Evolutionary conservation across 1,139 yeast genomes (phyloP).

Genomic region (Zygosaccharomyces pseudobailii): DNA sequence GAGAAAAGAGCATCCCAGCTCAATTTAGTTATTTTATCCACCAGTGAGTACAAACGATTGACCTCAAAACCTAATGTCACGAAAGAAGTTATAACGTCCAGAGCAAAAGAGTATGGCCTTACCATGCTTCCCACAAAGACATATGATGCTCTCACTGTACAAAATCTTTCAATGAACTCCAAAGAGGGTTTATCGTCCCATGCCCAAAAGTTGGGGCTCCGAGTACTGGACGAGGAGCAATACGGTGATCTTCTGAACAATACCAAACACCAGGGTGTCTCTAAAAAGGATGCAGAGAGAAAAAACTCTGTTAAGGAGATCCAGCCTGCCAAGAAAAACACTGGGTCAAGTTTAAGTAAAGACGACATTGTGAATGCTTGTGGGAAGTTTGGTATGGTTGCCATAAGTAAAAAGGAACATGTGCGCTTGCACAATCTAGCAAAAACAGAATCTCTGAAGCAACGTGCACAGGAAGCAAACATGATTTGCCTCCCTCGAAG

Average conservation of each 20-base stretch:
- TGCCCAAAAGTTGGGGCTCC: slow-evolving; percentile 1
- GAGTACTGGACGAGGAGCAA: slow-evolving; percentile 2
- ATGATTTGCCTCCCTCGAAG: slow-evolving; percentile 51
- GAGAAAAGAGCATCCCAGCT: slow-evolving; percentile 8
- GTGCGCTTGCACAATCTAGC: not conserved
- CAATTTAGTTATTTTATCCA: not conserved
- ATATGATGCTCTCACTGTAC: not conserved
- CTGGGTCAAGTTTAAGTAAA: not conserved
- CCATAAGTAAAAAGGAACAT: slow-evolving; percentile 15
- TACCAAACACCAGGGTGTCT: not conserved
- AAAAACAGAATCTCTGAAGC: slow-evolving; percentile 11
- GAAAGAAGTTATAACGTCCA: not conserved
- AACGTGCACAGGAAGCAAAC: slow-evolving; percentile 42
- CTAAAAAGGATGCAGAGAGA: not conserved
- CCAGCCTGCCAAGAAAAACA: not conserved
- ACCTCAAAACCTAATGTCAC: slow-evolving; percentile 2
- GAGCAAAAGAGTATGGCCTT: slow-evolving; percentile 12
- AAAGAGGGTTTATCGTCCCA: not conserved
- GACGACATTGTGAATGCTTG: slow-evolving; percentile 1
- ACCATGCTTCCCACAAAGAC: not conserved
- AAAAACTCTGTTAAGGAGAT: not conserved
- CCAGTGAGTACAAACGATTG: slow-evolving; percentile 27
- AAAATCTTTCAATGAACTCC: not conserved
- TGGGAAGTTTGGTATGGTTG: slow-evolving; percentile 10
- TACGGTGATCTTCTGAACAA: not conserved